Base-by-base conservation (phyloP, 2,329 filamentous ascomycete genomes). In the Arachnomyces sp. region DNA sequence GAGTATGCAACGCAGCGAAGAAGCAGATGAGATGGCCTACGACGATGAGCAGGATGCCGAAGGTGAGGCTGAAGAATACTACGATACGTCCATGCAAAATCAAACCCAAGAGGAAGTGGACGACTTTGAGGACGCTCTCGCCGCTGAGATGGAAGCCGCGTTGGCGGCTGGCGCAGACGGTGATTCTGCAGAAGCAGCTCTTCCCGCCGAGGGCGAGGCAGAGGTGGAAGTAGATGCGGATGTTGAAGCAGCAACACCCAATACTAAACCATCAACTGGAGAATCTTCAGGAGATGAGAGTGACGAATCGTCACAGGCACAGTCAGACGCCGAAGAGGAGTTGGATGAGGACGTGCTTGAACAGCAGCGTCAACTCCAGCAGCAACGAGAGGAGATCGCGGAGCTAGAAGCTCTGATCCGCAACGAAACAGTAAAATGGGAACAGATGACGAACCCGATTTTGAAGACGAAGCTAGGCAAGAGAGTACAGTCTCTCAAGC, bases 41-140 rank as follows among this genome's bases (percentile, higher is more conserved):
- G 67, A 67, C 16, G 65, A 68, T 15, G 67, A 71, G 36, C 68
- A 71, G 25, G 70, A 73, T 48, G 68, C 70, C 4, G 67, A 71
- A 39, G 68, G 61, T 18, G 70, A 73, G 46, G 59, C 61, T 8
- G 29, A 51, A 33, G 44, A 50, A 31, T 17, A 41, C 28, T 51
- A 56, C 25, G 42, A 46, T 15, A 48, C 14, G 47, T 55, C 40
- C 63, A 66, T 41, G 59, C 65, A 46, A 54, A 58, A 14, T n/a
- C n/a, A n/a, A n/a, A 51, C 56, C 7, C 55, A 48, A 7, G 55
- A 48, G 13, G 56, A 51, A 28, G 51, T 54, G 38, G 61, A 57
- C 28, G 58, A 60, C 18, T 57, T 66, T 16, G 63, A 67, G 36
- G 64, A 66, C 32, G 58, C 58, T 4, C 55, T 68, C 25, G 64